Base-by-base conservation (phyloP, 1,284 basidiomycete species). In the Ustanciosporium gigantosporum region DNA sequence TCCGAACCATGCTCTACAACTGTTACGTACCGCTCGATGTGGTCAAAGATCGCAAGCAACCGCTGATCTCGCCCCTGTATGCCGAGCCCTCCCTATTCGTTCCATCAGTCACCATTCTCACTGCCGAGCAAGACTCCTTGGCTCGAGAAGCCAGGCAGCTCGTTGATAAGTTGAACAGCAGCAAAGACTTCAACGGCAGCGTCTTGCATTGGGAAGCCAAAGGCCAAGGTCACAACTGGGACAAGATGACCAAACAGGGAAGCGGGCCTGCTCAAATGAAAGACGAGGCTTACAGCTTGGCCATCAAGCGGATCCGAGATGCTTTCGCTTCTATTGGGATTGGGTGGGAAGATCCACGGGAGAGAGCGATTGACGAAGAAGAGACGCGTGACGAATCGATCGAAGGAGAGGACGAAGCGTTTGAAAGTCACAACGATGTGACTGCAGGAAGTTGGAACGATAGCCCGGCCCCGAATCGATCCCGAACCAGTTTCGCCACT, bases 181-280 rank as follows among this genome's bases (percentile, higher is more conserved):
- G 32, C 21, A 17, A 36, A 17, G 19, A 9, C 0, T 60, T 43
- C 38, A 51, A 47, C 7, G 61, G 60, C n/a, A 36, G 41, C 14
- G 29, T 59, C 13, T 5, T 50, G 4, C 61, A 50, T 24, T 67
- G 65, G 64, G 53, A 55, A 27, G 66, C 59, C 11, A 24, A 34
- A n/a, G 62, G 62, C 11, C 61, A 69, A 29, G 66, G 66, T 2
- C 66, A 69, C 47, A 53, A 52, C 29, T 67, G 64, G 66, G 66
- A 69, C 29, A 66, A 69, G 31, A 66, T 69, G 62, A 50, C 49
- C 8, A 45, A 59, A 25, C 17, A 39, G 24, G 53, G 46, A 6
- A 36, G 47, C 5, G 19, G 27, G 13, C 41, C 64, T 9, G 66
- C 38, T 7, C 46, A 53, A 38, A 13, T 61, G 29, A 57, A 50